Base-by-base conservation (phyloP, 2,329 filamentous ascomycete species). In the Cladophialophora exuberans region DNA sequence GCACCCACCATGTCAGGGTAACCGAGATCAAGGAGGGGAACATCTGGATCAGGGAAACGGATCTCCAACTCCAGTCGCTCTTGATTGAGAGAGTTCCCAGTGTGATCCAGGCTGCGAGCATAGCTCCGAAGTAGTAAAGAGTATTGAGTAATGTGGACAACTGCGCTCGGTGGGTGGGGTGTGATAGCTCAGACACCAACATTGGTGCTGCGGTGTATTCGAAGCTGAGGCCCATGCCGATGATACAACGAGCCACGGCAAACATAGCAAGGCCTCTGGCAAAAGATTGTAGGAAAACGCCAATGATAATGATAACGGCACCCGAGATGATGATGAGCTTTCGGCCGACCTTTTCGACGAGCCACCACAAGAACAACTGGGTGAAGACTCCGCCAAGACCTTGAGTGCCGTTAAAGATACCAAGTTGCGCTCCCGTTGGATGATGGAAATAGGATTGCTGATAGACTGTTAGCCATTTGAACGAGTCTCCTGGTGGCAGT, bases 1-100 rank as follows among this genome's bases (percentile, higher is more conserved):
- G 86, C 65, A 88, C 83, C 68, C 85, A 82, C 51, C 51, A 54
- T 2, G 51, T 54, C 7, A 54, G 51, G 4, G 31, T 31, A 26
- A 54, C 42, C 6, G 51, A 54, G 42, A 54, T 54, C 33, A 54
- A 15, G 9, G 51, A 54, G 1, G 51, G 51, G 43, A 54, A 54
- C 51, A 54, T 54, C 33, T 54, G 51, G n/a, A 54, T 54, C 18
- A 54, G 33, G 6, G 51, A 54, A 4, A 54, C 51, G 13, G 42
- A 47, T 15, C 51, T 42, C 51, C 51, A 54, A 28, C 51, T 54
- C 51, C 51, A 54, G 42, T 54, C 51, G 20, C 51, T 54, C 31
- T 54, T 17, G 20, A 54, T 54, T 2, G 51, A 54, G 7, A 54
- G 51, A 13, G 51, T 54, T 15, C 51, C 51, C 9, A 54, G 35